Conservation (phyloP, 495 filamentous ascomycete genomes). For the Cercophora sp. region DNA sequence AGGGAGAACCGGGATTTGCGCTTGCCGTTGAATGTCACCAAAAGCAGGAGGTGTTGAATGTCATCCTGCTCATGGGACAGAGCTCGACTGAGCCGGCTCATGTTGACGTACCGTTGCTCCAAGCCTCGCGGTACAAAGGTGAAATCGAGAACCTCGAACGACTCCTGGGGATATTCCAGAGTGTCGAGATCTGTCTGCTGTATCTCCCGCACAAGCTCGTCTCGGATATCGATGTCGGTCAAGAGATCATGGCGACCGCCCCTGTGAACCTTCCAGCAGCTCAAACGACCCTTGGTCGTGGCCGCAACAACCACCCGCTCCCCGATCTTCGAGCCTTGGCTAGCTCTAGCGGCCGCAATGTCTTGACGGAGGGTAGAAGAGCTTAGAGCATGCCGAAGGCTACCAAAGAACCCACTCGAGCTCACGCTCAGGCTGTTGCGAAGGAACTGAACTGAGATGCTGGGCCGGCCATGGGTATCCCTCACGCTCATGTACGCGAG, state of each 20-base stretch:
- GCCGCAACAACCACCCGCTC: slow-evolving; percentile 79
- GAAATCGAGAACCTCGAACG: slow-evolving; percentile 48
- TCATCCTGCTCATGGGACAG: slow-evolving; percentile 36
- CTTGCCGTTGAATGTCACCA: slow-evolving; percentile 33
- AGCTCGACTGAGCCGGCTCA: slow-evolving; percentile 39
- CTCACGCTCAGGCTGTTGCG: slow-evolving; percentile 51
- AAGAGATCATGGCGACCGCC: slow-evolving; percentile 62
- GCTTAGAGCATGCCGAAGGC: slow-evolving; percentile 66
- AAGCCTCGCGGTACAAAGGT: slow-evolving; percentile 42
- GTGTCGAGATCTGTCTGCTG: slow-evolving; percentile 27
- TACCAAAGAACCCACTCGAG: slow-evolving; percentile 64
- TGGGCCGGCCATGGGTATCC: slow-evolving; percentile 79
- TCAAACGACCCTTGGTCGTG: slow-evolving; percentile 67
- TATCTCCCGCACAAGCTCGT: slow-evolving; percentile 30
- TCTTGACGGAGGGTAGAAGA: slow-evolving; percentile 65
- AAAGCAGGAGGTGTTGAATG: slow-evolving; percentile 42
- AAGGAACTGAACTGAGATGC: slow-evolving; percentile 70
- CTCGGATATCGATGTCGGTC: slow-evolving; percentile 41
- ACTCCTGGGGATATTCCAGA: slow-evolving; percentile 27
- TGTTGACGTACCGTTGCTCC: slow-evolving; percentile 36
- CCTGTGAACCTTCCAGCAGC: slow-evolving; percentile 84
- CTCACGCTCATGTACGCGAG: slow-evolving; percentile 79
- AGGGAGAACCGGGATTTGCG: slow-evolving; percentile 37
- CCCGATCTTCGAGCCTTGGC: slow-evolving; percentile 64
- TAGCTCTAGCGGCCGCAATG: slow-evolving; percentile 70